phyloP scores from a whole-genome alignment of 768 basidiomycete genomes.

The Podaxis pistillaris region DNA sequence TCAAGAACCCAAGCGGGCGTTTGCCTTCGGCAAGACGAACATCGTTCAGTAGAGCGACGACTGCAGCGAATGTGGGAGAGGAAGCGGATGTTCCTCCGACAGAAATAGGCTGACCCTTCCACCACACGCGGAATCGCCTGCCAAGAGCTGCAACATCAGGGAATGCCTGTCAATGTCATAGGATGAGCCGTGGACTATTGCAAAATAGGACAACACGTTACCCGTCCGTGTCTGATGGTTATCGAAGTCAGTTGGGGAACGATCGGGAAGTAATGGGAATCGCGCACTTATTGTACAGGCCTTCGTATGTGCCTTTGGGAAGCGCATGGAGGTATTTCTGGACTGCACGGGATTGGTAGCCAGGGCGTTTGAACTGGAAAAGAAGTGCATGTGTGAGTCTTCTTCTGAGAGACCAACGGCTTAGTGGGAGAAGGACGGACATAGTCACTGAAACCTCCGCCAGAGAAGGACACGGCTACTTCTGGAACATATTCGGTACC shows the following conservation, averaged over 20 bases:
- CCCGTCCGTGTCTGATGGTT: conserved; percentile 47
- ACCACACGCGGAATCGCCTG: conserved; percentile 45
- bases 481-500: conserved; percentile 63
- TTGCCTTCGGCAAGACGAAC: conserved; percentile 44
- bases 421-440: conserved; percentile 33
- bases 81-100: conserved; percentile 68
- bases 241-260: background rate
- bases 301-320: conserved; percentile 47
- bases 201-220: conserved; percentile 19
- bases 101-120: conserved; percentile 32
- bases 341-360: conserved; percentile 50
- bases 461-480: conserved; percentile 59
- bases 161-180: conserved; percentile 36
- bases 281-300: conserved; percentile 59
- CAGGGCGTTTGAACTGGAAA: conserved; percentile 50
- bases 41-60: conserved; percentile 67
- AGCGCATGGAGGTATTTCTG: conserved; percentile 42
- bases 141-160: conserved; percentile 71
- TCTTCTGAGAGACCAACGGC: background rate
- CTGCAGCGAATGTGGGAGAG: conserved; percentile 60
- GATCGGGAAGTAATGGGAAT: background rate
- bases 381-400: background rate
- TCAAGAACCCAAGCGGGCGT: conserved; percentile 61
- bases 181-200: background rate
- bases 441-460: conserved; percentile 73